Evolutionary conservation across 176 grass and related monocot genomes (phyloP), one percentile per base, ranked within the genome.

Genomic region (Juncus effusus): DNA sequence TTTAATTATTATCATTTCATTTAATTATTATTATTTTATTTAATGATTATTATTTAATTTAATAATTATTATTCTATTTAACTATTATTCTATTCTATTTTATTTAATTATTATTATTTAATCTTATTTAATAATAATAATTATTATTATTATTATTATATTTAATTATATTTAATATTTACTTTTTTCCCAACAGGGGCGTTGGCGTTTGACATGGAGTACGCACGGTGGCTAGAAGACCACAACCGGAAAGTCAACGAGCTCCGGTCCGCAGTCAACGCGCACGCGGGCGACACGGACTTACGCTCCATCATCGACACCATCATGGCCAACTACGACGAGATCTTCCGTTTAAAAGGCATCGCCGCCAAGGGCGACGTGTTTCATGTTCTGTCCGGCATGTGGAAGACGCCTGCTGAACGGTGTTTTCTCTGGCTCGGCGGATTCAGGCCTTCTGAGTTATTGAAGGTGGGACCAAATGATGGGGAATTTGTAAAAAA

Each of bases 331-430:
- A 85, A 93, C 58, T 83, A 89, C 78, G 83, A 99, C 75, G 94
- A 99, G 52, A 87, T 99, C 62, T 99, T 85, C 70, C 92, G 70
- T 80, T 72, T 90, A 10, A 99, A 99, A 76, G 85, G 88, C 50
- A 70, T 85, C 57, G 94, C 88, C 36, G 89, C 94, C 62, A 99
- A 93, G 56, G 65, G 78, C 65, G 94, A 99, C 70, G 94, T 99
- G 55, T 93, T 99, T 76, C 89, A 99, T 72, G 85, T 99, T 36
- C 79, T 99, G 73, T 99, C 94, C 10, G 94, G 94, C 60, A 99
- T 99, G 94, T 99, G 94, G 94, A 99, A 99, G 76, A 90, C 94
- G 72, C 94, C 89, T 51, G 85, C 94, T 6, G 94, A 99, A 76
- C 89, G 94, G 58, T 93, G 94, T 67, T 99, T 99, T 83, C 77